These are phyloP conservation scores for Sicyos baderoa DNA, from an alignment of 306 rosid species.

Conservation along the genomic window DNA sequence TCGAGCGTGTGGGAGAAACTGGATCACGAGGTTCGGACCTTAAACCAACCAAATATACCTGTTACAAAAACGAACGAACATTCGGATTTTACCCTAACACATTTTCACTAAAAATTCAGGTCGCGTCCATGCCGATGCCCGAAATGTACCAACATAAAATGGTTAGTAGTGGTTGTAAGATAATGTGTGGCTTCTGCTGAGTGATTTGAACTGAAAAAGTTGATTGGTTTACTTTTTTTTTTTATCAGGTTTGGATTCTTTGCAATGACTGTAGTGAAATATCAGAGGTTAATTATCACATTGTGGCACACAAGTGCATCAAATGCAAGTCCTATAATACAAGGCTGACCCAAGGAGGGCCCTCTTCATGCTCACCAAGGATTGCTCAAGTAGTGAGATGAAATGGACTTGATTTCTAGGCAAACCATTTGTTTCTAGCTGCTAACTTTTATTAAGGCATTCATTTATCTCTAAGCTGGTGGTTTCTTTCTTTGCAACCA, in stretches of 20 bases:
- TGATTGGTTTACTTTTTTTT: neutral
- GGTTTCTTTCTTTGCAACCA: constrained; percentile 13
- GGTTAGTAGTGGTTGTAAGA: constrained; percentile 19
- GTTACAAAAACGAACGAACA: neutral
- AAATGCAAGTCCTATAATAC: constrained; percentile 53
- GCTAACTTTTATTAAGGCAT: neutral
- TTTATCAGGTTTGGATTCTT: constrained; percentile 55
- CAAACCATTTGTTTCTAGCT: neutral
- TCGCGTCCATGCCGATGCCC: constrained; percentile 38
- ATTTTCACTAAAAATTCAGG: constrained; percentile 21
- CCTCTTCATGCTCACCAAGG: constrained; percentile 42
- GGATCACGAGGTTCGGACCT: constrained; percentile 43
- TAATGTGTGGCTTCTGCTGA: constrained; percentile 13
- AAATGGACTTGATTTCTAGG: constrained; percentile 16
- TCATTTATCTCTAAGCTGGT: constrained; percentile 5
- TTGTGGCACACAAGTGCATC: constrained; percentile 42
- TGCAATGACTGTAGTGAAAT: constrained; percentile 67
- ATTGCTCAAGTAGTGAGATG: constrained; percentile 32
- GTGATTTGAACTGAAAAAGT: neutral
- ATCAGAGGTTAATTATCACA: constrained; percentile 46
- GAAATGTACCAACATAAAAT: constrained; percentile 32
- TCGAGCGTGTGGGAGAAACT: constrained; percentile 52
- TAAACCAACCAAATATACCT: neutral
- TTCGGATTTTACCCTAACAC: neutral
- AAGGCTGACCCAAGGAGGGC: constrained; percentile 42